Evolutionary conservation across 2,329 filamentous ascomycete species (phyloP).

Genomic region (Ophiostoma angusticollis): DNA sequence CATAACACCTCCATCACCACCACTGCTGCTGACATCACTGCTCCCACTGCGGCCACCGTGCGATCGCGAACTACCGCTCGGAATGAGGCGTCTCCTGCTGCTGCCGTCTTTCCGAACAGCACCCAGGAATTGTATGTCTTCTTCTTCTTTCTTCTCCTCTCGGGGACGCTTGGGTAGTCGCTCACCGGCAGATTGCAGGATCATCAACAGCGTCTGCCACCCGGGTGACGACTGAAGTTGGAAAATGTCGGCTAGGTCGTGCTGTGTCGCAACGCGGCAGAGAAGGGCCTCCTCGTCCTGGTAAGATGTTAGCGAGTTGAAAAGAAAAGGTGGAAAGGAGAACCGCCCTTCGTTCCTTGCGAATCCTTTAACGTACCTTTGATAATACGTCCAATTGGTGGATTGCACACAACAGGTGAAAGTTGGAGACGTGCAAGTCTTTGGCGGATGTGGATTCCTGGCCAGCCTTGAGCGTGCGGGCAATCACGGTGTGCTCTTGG

Average conservation of each 20-base stretch:
- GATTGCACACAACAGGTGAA: conserved; percentile 85
- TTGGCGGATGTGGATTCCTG: conserved; percentile 41
- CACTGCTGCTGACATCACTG: not conserved
- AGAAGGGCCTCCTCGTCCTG: conserved; percentile 84
- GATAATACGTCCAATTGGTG: conserved; percentile 67
- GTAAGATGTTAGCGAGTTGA: conserved; percentile 6
- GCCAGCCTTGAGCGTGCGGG: conserved; percentile 51
- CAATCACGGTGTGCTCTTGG: conserved; percentile 61
- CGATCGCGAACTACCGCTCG: not conserved
- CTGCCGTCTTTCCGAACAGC: not conserved
- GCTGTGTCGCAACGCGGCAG: conserved; percentile 69
- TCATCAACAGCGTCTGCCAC: conserved; percentile 87
- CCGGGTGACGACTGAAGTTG: conserved; percentile 77
- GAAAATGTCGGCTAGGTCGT: conserved; percentile 68
- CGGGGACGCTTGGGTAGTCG: conserved; percentile 64
- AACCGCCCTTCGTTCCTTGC: too few relatives aligned
- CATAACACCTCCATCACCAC: not conserved
- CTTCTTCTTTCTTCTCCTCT: conserved; percentile 17
- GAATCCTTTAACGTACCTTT: too few relatives aligned
- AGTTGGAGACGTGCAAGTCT: conserved; percentile 69
- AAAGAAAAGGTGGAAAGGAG: conserved; percentile 3
- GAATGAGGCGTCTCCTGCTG: conserved; percentile 2
- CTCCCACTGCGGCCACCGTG: not conserved
- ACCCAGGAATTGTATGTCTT: conserved; percentile 6
- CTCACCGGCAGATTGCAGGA: conserved; percentile 96